Evolutionary conservation across 129 eudicot species (phyloP).

Genomic region (Artemisia tridentata): DNA sequence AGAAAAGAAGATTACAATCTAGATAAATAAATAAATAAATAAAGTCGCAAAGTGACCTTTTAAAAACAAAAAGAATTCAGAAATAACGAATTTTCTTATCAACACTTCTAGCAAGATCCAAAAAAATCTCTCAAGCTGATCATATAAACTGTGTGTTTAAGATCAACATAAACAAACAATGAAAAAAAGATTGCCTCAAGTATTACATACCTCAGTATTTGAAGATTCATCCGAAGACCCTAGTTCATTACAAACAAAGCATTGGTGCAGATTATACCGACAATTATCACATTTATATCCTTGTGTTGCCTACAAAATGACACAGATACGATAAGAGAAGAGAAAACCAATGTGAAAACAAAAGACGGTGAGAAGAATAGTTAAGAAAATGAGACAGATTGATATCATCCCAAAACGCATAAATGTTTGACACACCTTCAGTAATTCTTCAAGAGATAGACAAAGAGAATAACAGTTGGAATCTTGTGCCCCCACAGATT

Average conservation of each 20-base stretch:
- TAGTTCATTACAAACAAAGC: slow-evolving; percentile 64
- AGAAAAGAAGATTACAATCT: not conserved
- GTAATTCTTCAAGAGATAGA: slow-evolving; percentile 30
- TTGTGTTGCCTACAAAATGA: slow-evolving; percentile 41
- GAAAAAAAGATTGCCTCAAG: slow-evolving; percentile 8
- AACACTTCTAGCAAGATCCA: not conserved
- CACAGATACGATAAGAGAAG: not conserved
- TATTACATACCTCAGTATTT: slow-evolving; percentile 53
- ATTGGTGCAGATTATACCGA: slow-evolving; percentile 58
- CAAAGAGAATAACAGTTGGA: slow-evolving; percentile 56
- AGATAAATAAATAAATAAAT: not conserved
- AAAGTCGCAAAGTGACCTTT: not conserved
- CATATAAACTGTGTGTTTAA: not conserved
- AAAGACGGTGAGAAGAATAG: not conserved
- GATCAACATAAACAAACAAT: slow-evolving; percentile 3
- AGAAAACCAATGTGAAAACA: slow-evolving; percentile 5
- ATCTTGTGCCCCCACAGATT: slow-evolving; percentile 43
- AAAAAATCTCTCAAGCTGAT: not conserved
- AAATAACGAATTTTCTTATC: not conserved
- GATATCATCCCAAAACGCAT: slow-evolving; percentile 4
- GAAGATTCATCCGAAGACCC: slow-evolving; percentile 68
- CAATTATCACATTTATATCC: slow-evolving; percentile 64
- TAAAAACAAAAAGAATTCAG: not conserved
- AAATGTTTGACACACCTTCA: slow-evolving; percentile 38
- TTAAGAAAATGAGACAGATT: not conserved